Conservation (phyloP, 2,329 filamentous ascomycete species). For the Tolypocladium paradoxum region DNA sequence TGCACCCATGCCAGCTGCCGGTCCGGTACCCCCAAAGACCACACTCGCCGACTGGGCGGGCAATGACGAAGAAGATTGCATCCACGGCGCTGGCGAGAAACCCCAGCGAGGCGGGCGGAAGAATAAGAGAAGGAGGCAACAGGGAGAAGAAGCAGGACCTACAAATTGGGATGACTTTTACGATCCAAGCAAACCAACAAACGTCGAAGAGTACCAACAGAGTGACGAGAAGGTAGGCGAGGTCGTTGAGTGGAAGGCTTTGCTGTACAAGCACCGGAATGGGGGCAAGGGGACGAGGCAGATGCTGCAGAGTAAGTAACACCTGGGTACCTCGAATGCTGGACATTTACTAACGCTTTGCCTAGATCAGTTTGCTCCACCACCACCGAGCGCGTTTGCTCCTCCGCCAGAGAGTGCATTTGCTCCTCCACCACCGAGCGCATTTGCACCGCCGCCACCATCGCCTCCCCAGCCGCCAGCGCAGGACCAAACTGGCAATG, state of each 20-base stretch:
- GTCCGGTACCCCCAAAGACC: slow-evolving; percentile 40
- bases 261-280: slow-evolving; percentile 60
- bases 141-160: slow-evolving; percentile 52
- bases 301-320: slow-evolving; percentile 21
- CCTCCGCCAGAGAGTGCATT: slow-evolving; percentile 37
- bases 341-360: not conserved
- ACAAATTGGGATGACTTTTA: slow-evolving; percentile 91
- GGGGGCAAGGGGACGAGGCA: slow-evolving; percentile 21
- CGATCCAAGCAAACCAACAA: slow-evolving; percentile 72
- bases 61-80: slow-evolving; percentile 70
- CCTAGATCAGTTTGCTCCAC: not conserved
- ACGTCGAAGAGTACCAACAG: slow-evolving; percentile 71
- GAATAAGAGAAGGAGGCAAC: slow-evolving; percentile 64
- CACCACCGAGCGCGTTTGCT: slow-evolving; percentile 43
- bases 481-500: slow-evolving; percentile 55
- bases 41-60: slow-evolving; percentile 74
- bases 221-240: slow-evolving; percentile 77
- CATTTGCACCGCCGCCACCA: slow-evolving; percentile 45
- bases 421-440: slow-evolving; percentile 46
- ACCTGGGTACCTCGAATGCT: not conserved
- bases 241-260: slow-evolving; percentile 73
- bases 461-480: slow-evolving; percentile 34
- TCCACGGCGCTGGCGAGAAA: slow-evolving; percentile 53
- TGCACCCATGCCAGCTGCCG: slow-evolving; percentile 18
- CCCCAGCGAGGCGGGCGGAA: slow-evolving; percentile 68